A percentile compares a stretch with the other conserved stretches of the same genome.
Conservation (phyloP, 371 early-diverging fungal genomes). For the Syncephalastrum sp. region DNA sequence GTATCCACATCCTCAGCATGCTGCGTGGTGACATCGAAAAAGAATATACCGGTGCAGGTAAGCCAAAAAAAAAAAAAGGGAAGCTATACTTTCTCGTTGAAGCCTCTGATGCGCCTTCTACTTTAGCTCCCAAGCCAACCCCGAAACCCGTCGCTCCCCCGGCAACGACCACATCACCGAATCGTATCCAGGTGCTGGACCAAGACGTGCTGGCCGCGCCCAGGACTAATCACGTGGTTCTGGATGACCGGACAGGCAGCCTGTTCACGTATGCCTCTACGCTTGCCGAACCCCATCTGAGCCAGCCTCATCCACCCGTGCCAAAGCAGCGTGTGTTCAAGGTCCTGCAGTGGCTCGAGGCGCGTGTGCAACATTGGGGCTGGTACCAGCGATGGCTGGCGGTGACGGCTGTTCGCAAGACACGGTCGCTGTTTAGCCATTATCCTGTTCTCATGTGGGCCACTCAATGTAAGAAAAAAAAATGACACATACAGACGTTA, state of each 20-base stretch:
- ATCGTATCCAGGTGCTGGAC: slow-evolving; percentile 23
- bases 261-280: slow-evolving; percentile 17
- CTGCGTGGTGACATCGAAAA: slow-evolving; percentile 23
- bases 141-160: background rate
- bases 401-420: slow-evolving; percentile 29
- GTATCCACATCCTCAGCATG: slow-evolving; percentile 34
- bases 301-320: slow-evolving; percentile 10
- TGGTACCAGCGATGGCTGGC: slow-evolving; percentile 29
- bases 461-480: slow-evolving; percentile 41
- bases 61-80: background rate
- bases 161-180: slow-evolving; percentile 6
- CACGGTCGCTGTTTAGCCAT: slow-evolving; percentile 39
- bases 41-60: slow-evolving; percentile 34
- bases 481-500: background rate
- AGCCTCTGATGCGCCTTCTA: no score
- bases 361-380: slow-evolving; percentile 18
- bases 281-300: slow-evolving; percentile 6
- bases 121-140: background rate
- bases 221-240: slow-evolving; percentile 3
- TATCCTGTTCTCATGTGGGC: slow-evolving; percentile 47
- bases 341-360: slow-evolving; percentile 16
- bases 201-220: slow-evolving; percentile 19
- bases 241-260: slow-evolving; percentile 26
- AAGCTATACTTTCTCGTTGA: no score
- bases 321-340: slow-evolving; percentile 21